Percentiles rank a stretch among this genome's conserved stretches.
Evolutionary conservation across 1,284 basidiomycete species (phyloP).

Genomic region (Coriolopsis trogii): DNA sequence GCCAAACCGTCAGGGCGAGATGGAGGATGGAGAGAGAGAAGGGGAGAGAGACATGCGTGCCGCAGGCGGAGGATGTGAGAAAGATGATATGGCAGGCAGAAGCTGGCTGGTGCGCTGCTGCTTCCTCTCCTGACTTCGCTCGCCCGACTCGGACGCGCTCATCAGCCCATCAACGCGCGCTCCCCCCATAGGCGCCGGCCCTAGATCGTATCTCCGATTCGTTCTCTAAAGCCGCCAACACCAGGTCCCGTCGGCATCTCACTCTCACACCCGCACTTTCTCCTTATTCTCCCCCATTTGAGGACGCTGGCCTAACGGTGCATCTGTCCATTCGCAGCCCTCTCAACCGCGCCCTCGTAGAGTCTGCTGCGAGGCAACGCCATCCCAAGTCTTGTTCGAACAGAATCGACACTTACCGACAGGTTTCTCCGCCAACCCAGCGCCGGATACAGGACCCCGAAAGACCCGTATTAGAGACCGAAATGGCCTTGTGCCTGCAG

Average conservation of each 20-base stretch:
- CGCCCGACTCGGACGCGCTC: conserved; percentile 16
- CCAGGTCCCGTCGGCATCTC: background rate
- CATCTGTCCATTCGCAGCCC: no score
- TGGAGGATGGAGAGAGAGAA: conserved; percentile 17
- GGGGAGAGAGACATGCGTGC: conserved; percentile 8
- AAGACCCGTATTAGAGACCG: no score
- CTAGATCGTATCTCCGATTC: conserved; percentile 8
- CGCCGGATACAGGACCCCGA: no score
- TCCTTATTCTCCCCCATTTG: no score
- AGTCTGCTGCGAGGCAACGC: no score
- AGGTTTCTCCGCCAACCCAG: no score
- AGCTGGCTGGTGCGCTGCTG: conserved; percentile 13
- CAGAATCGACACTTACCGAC: no score
- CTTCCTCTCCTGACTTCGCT: no score
- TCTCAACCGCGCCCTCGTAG: no score
- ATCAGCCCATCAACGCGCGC: conserved; percentile 16
- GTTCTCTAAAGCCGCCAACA: conserved; percentile 18
- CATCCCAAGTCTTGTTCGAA: no score
- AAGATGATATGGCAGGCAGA: conserved; percentile 16
- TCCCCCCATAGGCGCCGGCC: conserved; percentile 5
- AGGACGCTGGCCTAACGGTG: no score
- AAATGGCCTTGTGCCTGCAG: no score
- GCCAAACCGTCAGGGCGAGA: conserved; percentile 5
- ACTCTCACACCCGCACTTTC: background rate
- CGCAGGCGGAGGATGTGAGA: conserved; percentile 14